Evolutionary conservation across 805 yeast species (phyloP).

Genomic region (Monosporozyma aquatica): DNA sequence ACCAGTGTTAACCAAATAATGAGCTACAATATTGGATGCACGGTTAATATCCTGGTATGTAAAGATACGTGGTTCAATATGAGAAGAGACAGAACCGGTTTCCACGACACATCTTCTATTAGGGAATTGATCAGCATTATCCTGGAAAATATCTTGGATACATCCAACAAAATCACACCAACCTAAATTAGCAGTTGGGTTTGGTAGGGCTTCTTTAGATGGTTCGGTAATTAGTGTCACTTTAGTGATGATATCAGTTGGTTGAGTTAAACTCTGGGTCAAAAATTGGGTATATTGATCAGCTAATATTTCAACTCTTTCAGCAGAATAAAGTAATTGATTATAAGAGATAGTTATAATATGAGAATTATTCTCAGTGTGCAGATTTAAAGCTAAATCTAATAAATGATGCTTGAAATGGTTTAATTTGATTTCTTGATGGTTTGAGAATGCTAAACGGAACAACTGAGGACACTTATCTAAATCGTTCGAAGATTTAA

Average conservation of each 20-base stretch:
- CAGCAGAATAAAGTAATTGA: conserved; percentile 59
- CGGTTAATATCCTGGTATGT: conserved; percentile 82
- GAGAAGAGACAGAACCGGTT: conserved; percentile 51
- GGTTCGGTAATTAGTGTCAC: conserved; percentile 60
- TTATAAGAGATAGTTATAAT: conserved; percentile 44
- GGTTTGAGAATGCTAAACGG: conserved; percentile 36
- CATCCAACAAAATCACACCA: conserved; percentile 92
- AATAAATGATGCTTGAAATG: conserved; percentile 33
- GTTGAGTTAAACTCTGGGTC: conserved; percentile 30
- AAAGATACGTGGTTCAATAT: conserved; percentile 57
- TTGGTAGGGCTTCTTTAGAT: conserved; percentile 60
- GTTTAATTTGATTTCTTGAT: conserved; percentile 32
- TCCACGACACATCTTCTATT: conserved; percentile 88
- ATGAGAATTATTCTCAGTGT: conserved; percentile 8
- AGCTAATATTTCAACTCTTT: conserved; percentile 57
- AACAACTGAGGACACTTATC: conserved; percentile 57
- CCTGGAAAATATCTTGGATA: conserved; percentile 89
- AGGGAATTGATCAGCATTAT: conserved; percentile 76
- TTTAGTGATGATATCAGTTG: conserved; percentile 43
- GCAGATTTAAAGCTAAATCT: conserved; percentile 36
- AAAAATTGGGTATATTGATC: conserved; percentile 63
- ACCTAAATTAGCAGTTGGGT: conserved; percentile 78
- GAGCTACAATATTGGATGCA: conserved; percentile 89
- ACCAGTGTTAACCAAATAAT: conserved; percentile 72
- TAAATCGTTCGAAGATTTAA: conserved; percentile 41